Evolutionary conservation across 805 yeast genomes (phyloP), one percentile per base, ranked within the genome.

Genomic region (Saccharomycopsis selenospora): DNA sequence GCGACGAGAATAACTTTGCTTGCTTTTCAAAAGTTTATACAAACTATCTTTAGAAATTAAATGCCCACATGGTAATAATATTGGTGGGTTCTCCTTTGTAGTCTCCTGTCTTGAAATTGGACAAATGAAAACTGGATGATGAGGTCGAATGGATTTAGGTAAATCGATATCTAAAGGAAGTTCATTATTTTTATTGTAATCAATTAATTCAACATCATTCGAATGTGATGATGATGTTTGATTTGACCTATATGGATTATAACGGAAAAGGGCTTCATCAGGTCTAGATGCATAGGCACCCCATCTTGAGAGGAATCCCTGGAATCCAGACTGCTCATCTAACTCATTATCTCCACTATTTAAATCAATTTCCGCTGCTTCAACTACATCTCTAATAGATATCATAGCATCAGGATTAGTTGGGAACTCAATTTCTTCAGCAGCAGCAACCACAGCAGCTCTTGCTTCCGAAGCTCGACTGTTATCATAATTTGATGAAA

Each of bases 101-200:
- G 80, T 76, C 57, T 80, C 85, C 53, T 79, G 83, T 58, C 80
- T 80, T 13, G 79, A 68, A 1, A 82, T 84, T 0, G 89, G 89
- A 58, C 89, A 82, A 3, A 82, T 82, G 58, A 80, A 82, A 1
- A 82, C 70, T 1, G 86, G 77, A 58, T 82, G 88, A 61, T 72
- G 80, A 36, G 59, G 58, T 47, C 73, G 74, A 43, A 79, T 61
- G 22, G 63, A 63, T 0, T 62, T 61, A 1, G 89, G 88, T 18
- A 82, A 62, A 26, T 69, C 68, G 18, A 79, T 72, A 53, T 77
- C 84, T 46, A 80, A 79, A 2, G 86, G 85, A 14, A 82, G 59
- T 61, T 82, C 88, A 56, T 76, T 69, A 27, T 64, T 61, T 11
- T 14, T 14, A 14, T 33, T n/a, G n/a, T n/a, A n/a, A n/a, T n/a